A percentile compares a stretch with the other conserved stretches of the same genome.
Conservation (phyloP, 2,329 filamentous ascomycete genomes). For the Sporothrix brasiliensis region DNA sequence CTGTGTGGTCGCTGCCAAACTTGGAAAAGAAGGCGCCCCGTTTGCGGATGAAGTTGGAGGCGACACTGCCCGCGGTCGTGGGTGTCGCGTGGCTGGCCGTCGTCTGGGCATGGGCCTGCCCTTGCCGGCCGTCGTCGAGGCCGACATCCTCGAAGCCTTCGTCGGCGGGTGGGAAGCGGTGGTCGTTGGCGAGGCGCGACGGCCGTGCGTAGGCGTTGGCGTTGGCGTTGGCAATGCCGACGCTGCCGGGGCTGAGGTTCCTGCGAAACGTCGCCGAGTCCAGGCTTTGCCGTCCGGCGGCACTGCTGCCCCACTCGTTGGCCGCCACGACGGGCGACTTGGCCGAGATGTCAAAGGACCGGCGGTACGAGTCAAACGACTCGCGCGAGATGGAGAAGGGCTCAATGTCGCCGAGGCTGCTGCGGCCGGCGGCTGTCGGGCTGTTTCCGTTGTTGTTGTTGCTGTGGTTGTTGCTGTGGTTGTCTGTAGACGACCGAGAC, state of each 20-base stretch:
- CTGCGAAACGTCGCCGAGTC: slow-evolving; percentile 62
- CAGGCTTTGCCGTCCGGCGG: slow-evolving; percentile 73
- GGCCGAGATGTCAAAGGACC: slow-evolving; percentile 94
- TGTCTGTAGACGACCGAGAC: slow-evolving; percentile 59
- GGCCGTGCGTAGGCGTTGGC: slow-evolving; percentile 51
- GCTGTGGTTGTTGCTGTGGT: slow-evolving; percentile 48
- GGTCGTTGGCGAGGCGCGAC: slow-evolving; percentile 53
- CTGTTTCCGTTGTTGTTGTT: slow-evolving; percentile 38
- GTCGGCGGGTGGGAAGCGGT: slow-evolving; percentile 61
- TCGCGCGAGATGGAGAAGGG: slow-evolving; percentile 94
- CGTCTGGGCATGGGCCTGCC: too few relatives aligned
- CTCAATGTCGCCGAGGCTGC: slow-evolving; percentile 72
- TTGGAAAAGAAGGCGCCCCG: slow-evolving; percentile 80
- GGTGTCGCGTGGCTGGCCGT: slow-evolving; percentile 45
- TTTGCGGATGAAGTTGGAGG: slow-evolving; percentile 54
- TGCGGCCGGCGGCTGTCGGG: slow-evolving; percentile 46
- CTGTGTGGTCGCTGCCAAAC: slow-evolving; percentile 65
- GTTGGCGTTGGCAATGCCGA: neutral
- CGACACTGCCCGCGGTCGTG: slow-evolving; percentile 5
- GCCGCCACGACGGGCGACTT: slow-evolving; percentile 71
- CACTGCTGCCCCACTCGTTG: slow-evolving; percentile 48
- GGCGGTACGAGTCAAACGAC: slow-evolving; percentile 93
- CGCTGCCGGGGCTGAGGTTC: neutral
- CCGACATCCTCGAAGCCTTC: slow-evolving; percentile 90
- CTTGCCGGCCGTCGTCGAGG: slow-evolving; percentile 67